These are phyloP conservation scores for Alternaria solani DNA, from an alignment of 2,329 filamentous ascomycete species.

Conservation along the genomic window DNA sequence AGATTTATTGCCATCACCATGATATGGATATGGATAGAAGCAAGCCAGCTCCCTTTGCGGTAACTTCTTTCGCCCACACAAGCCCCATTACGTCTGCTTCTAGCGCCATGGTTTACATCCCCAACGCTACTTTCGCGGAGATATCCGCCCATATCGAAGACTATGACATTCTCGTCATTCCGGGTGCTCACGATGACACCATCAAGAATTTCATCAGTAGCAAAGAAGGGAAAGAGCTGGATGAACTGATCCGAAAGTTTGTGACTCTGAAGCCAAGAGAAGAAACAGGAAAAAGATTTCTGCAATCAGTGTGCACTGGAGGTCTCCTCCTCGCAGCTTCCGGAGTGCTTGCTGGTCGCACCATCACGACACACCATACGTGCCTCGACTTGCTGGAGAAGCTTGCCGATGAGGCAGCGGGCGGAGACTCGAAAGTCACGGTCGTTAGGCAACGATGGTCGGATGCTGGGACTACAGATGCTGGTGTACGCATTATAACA, in stretches of 20 bases:
- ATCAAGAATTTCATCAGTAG: conserved; percentile 35
- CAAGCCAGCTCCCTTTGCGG: conserved; percentile 38
- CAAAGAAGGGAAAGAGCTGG: conserved; percentile 29
- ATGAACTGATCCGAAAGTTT: conserved; percentile 35
- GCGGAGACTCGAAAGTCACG: conserved; percentile 34
- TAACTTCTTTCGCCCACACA: conserved; percentile 46
- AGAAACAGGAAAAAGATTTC: conserved; percentile 35
- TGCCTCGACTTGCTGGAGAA: conserved; percentile 35
- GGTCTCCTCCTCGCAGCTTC: conserved; percentile 50
- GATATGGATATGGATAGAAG: conserved; percentile 26
- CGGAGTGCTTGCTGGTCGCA: conserved; percentile 47
- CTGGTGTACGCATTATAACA: conserved; percentile 44
- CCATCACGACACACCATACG: conserved; percentile 53
- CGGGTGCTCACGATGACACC: conserved; percentile 42
- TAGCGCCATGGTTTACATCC: conserved; percentile 39
- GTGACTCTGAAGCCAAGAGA: conserved; percentile 28
- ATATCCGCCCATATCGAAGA: conserved; percentile 36
- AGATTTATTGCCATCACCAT: conserved; percentile 46
- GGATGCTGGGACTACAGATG: conserved; percentile 41
- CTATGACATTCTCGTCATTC: conserved; percentile 53
- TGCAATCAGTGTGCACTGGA: conserved; percentile 55
- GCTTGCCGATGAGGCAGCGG: conserved; percentile 40
- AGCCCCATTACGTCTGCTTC: conserved; percentile 34
- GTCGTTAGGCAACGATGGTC: conserved; percentile 45
- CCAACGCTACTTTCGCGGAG: conserved; percentile 41